Conservation (phyloP, 2,329 filamentous ascomycete genomes). For the Botrytis deweyae region DNA sequence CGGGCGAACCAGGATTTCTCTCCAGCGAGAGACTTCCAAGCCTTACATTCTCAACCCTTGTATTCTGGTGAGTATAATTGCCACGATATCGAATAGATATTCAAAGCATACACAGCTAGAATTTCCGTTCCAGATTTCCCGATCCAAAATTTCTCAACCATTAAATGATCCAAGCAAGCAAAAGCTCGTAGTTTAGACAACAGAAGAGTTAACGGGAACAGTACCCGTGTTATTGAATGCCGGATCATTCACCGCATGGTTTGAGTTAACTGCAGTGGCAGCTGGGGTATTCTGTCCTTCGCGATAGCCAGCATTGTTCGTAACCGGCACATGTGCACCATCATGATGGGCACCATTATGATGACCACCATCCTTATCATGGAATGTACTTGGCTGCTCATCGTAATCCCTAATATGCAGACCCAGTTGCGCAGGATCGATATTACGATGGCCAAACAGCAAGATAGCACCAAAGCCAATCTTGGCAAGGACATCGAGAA, state of each 20-base stretch:
- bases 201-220: not conserved
- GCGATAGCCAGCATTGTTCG: not conserved
- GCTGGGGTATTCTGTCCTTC: not conserved
- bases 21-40: not conserved
- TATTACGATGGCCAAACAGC: constrained; percentile 60
- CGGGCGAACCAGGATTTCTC: not conserved
- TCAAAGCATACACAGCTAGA: not conserved
- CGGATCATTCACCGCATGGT: not conserved
- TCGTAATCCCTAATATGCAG: constrained; percentile 17
- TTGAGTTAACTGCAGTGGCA: not conserved
- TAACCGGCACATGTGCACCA: not conserved
- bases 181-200: not conserved
- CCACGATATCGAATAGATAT: not conserved
- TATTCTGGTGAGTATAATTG: not conserved
- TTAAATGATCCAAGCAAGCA: not conserved
- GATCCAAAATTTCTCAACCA: not conserved
- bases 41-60: not conserved
- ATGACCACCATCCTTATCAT: not conserved
- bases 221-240: not conserved
- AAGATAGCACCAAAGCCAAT: constrained; percentile 61
- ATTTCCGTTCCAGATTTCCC: not conserved
- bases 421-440: constrained; percentile 43
- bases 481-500: constrained; percentile 65
- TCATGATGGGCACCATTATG: not conserved
- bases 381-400: not conserved